Percentiles rank a stretch among this genome's conserved stretches.
Evolutionary conservation across 192 early-diverging fungal genomes (phyloP).

Genomic region (Jimgerdemannia flammicorona): DNA sequence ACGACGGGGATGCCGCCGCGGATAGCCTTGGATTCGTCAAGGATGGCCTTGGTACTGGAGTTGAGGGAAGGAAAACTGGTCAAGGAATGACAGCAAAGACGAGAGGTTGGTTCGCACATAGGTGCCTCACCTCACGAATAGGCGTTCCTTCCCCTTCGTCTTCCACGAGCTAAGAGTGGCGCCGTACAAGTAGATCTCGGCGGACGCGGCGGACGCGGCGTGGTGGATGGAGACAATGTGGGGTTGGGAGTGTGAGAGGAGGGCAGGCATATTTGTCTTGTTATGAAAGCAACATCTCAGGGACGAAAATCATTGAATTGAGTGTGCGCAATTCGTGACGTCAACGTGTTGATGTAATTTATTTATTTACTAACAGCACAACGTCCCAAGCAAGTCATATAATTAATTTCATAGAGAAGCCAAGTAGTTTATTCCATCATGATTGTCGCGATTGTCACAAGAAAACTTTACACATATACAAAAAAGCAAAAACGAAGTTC

Average conservation of each 20-base stretch:
- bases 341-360: too few species aligned
- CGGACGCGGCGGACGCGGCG: constrained; percentile 17
- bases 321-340: too few species aligned
- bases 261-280: constrained; percentile 16
- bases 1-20: constrained; percentile 82
- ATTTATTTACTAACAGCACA: too few species aligned
- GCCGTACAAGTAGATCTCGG: constrained; percentile 33
- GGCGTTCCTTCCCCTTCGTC: constrained; percentile 63
- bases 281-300: not conserved
- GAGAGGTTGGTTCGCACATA: not conserved
- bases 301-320: too few species aligned
- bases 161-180: constrained; percentile 94
- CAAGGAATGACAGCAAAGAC: not conserved
- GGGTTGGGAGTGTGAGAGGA: constrained; percentile 7
- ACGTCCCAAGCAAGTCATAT: too few species aligned
- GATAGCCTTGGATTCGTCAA: constrained; percentile 90
- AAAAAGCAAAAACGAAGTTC: too few species aligned
- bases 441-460: too few species aligned
- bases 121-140: constrained; percentile 74
- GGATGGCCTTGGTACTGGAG: constrained; percentile 64
- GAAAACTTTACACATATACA: too few species aligned
- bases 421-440: too few species aligned
- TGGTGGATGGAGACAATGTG: constrained; percentile 13
- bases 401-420: too few species aligned
- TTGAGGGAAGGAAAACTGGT: not conserved